Percentiles rank a stretch among this genome's conserved stretches.
These are phyloP conservation scores for Ganoderma leucocontextum DNA, from an alignment of 1,284 basidiomycete genomes.

Conservation along the genomic window DNA sequence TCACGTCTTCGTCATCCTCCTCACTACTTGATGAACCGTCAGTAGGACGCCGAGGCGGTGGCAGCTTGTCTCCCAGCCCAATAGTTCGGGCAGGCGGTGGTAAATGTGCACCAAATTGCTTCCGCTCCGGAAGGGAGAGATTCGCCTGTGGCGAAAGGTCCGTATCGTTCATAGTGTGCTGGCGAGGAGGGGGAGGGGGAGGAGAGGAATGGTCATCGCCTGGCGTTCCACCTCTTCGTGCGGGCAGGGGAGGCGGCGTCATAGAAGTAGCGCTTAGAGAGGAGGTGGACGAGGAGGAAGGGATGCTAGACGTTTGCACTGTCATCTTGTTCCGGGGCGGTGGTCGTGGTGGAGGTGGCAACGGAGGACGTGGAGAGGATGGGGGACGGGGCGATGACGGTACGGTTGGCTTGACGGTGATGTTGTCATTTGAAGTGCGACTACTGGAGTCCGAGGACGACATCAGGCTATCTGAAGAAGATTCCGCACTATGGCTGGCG, in stretches of 20 bases:
- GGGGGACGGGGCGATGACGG: slow-evolving; percentile 24
- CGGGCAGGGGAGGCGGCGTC: slow-evolving; percentile 43
- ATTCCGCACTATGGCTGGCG: slow-evolving; percentile 20
- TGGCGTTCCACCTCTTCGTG: slow-evolving; percentile 34
- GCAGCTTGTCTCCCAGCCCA: slow-evolving; percentile 71
- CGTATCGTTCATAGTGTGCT: slow-evolving; percentile 29
- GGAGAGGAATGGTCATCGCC: slow-evolving; percentile 30
- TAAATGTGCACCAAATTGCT: slow-evolving; percentile 54
- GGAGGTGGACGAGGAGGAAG: slow-evolving; percentile 24
- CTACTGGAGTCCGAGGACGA: slow-evolving; percentile 25
- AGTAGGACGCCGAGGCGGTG: slow-evolving; percentile 55
- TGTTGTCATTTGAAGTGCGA: slow-evolving; percentile 34
- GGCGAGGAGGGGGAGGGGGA: slow-evolving; percentile 28
- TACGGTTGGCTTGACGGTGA: slow-evolving; percentile 19
- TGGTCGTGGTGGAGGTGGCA: slow-evolving; percentile 38
- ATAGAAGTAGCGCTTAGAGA: slow-evolving; percentile 24
- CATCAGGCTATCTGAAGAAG: slow-evolving; percentile 31
- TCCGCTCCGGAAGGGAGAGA: slow-evolving; percentile 48
- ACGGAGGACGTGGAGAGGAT: slow-evolving; percentile 28
- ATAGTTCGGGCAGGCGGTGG: slow-evolving; percentile 81
- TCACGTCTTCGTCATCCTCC: slow-evolving; percentile 40
- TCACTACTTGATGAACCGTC: slow-evolving; percentile 60
- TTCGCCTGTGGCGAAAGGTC: slow-evolving; percentile 18
- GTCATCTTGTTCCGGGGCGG: slow-evolving; percentile 40
- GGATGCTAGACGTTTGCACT: slow-evolving; percentile 23